Conservation (phyloP, 2,329 filamentous ascomycete genomes). For the Rutstroemia sydowiana region DNA sequence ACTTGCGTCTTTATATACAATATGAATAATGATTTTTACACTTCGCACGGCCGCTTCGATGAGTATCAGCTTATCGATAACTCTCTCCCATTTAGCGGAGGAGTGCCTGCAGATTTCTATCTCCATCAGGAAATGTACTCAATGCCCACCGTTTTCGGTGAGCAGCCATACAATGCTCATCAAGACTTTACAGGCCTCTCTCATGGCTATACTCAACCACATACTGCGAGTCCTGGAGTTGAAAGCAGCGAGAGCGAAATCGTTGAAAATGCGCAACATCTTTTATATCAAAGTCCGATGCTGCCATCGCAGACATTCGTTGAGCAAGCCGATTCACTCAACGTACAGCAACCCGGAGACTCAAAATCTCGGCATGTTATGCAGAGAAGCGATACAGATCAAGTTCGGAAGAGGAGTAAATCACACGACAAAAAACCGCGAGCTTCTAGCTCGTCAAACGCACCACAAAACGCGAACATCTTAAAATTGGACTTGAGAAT, state of each 20-base stretch:
- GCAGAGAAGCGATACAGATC: background rate
- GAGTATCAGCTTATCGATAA: background rate
- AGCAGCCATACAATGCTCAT: background rate
- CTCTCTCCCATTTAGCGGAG: background rate
- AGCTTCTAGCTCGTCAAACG: background rate
- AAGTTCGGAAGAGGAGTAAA: background rate
- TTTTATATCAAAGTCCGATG: too few relatives aligned
- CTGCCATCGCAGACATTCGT: too few relatives aligned
- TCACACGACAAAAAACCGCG: background rate
- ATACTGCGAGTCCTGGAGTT: background rate
- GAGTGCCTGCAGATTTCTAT: background rate
- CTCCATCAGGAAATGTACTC: background rate
- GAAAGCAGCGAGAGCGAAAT: background rate
- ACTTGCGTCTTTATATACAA: background rate
- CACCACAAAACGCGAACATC: background rate
- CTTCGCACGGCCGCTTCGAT: background rate
- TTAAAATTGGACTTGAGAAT: slow-evolving; percentile 3
- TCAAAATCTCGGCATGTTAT: too few relatives aligned
- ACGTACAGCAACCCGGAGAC: too few relatives aligned
- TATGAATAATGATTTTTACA: slow-evolving; percentile 1
- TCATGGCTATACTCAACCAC: background rate
- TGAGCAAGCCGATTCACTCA: too few relatives aligned
- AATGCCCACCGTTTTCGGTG: background rate
- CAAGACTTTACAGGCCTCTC: background rate
- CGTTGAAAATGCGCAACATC: too few relatives aligned